A percentile compares a stretch with the other conserved stretches of the same genome.
These are phyloP conservation scores for Cladophialophora exuberans DNA, from an alignment of 2,329 filamentous ascomycete species.

Conservation along the genomic window DNA sequence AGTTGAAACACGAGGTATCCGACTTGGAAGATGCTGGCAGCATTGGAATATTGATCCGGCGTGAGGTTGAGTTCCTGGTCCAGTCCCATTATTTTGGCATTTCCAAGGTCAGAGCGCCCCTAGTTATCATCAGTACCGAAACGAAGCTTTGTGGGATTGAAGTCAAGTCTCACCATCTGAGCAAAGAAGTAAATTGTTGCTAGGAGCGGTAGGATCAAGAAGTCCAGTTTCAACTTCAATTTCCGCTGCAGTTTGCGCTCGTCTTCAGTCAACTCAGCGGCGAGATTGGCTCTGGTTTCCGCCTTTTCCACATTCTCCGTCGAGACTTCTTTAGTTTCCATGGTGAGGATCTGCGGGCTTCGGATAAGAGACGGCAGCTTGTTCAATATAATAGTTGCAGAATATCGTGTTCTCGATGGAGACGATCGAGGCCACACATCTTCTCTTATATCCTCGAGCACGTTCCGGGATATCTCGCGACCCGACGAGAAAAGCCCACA, in stretches of 20 bases:
- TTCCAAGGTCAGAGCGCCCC: constrained; percentile 18
- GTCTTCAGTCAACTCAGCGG: neutral
- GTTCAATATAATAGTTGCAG: neutral
- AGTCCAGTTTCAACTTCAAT: constrained; percentile 23
- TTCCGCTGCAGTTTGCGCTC: constrained; percentile 12
- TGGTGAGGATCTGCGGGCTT: neutral
- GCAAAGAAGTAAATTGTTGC: constrained; percentile 21
- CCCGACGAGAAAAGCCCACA: too few species aligned
- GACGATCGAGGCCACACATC: too few species aligned
- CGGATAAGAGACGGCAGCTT: neutral
- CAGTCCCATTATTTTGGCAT: constrained; percentile 19
- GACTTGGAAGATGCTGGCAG: constrained; percentile 11
- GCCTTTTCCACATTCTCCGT: constrained; percentile 5
- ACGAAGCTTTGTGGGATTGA: neutral
- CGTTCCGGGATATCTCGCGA: too few species aligned
- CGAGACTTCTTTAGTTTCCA: constrained; percentile 10
- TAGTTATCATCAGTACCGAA: neutral
- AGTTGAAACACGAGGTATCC: constrained; percentile 13
- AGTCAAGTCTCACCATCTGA: constrained; percentile 2
- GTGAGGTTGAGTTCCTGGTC: constrained; percentile 12
- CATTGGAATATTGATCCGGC: constrained; percentile 8
- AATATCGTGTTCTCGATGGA: too few species aligned
- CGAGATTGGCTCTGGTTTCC: neutral
- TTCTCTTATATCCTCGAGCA: too few species aligned
- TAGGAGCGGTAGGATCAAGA: constrained; percentile 19